Evolutionary conservation across 2,329 filamentous ascomycete genomes (phyloP), one percentile per base, ranked within the genome.

Genomic region (Ophiostoma sp.): DNA sequence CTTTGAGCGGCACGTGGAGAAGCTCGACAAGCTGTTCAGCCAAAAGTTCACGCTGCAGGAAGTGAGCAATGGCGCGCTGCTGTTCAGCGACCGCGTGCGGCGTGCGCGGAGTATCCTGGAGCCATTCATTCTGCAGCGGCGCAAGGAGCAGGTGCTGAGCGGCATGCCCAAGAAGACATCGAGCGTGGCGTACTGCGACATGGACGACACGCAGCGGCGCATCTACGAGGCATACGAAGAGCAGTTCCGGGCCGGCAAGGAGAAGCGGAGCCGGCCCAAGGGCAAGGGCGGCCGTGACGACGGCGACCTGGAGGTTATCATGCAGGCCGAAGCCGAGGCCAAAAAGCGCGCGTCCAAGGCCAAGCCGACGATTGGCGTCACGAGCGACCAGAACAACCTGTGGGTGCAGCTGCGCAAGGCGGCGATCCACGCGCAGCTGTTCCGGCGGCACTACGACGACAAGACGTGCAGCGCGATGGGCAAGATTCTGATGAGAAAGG

Each of bases 371-470:
- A 72, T 69, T 15, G 82, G 80, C 0, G 80, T 83, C 7, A 79
- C 81, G 64, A 85, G 84, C 68, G 85, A 87, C 70, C 82, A 85
- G 74, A 88, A 88, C 73, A 91, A 94, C 75, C 86, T 90, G 35
- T 90, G 97, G 83, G 95, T 97, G 86, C 92, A 94, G 78, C 86
- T 98, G 23, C 91, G 94, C 64, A 94, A 97, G 78, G 92, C 94
- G 2, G 92, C 95, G 0, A 92, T 97, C 62, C 95, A 99, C 76
- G 93, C 94, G 0, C 85, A 97, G 69, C 86, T 99, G 11, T 95
- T 96, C 79, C 87, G 94, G 4, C 88, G 90, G 2, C 86, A 92
- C 73, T 99, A 95, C 77, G 87, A 86, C 13, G 89, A 97, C 75
- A 82, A 85, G 41, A 90, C 85, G 71, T 87, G 97, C 6, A 84